Percentiles rank a stretch among this genome's conserved stretches.
These are phyloP conservation scores for Rubia balearica DNA, from an alignment of 305 asterid genomes.

Conservation along the genomic window DNA sequence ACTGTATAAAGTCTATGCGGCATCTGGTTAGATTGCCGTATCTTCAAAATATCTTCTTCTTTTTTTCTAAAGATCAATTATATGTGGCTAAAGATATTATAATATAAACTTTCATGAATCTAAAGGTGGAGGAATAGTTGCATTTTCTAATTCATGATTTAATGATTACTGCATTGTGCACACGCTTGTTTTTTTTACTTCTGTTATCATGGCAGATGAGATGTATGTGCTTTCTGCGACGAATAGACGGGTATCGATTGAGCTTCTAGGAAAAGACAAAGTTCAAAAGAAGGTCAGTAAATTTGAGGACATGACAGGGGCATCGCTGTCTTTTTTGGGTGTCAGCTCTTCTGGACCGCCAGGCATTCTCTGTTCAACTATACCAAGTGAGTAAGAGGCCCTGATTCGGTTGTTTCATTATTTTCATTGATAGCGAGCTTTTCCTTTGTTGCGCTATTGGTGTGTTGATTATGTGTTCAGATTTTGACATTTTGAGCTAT, in stretches of 20 bases:
- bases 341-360: slow-evolving; percentile 61
- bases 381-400: slow-evolving; percentile 56
- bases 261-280: slow-evolving; percentile 80
- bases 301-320: slow-evolving; percentile 77
- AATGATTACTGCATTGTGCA: background rate
- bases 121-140: background rate
- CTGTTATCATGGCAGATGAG: slow-evolving; percentile 50
- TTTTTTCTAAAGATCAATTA: too few relatives aligned
- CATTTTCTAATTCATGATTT: background rate
- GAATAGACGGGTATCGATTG: slow-evolving; percentile 68
- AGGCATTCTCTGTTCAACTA: slow-evolving; percentile 35
- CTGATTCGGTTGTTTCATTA: background rate
- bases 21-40: too few relatives aligned
- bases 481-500: background rate
- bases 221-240: slow-evolving; percentile 97
- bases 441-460: background rate
- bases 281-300: slow-evolving; percentile 74
- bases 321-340: slow-evolving; percentile 65
- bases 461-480: background rate
- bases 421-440: background rate
- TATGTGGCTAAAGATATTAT: background rate
- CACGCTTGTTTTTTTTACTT: too few relatives aligned
- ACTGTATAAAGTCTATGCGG: too few relatives aligned
- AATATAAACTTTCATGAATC: too few relatives aligned
- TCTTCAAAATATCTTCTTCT: too few relatives aligned